Percentiles rank a stretch among this genome's conserved stretches.
Evolutionary conservation across 345 rosid species (phyloP).

Genomic region (Citrus cavaleriei): DNA sequence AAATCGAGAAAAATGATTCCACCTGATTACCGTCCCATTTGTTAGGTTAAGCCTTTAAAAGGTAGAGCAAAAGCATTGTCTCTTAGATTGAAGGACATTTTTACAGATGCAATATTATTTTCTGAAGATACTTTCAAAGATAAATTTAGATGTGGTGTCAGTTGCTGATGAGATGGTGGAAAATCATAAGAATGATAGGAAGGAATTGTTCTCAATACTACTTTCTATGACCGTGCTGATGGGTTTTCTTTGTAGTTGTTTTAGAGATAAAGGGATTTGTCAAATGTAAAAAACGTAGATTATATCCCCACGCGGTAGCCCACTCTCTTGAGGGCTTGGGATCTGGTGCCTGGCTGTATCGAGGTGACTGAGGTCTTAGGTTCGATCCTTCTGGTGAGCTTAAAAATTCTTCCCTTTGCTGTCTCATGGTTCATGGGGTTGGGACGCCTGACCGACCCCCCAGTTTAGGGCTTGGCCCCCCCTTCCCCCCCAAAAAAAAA

Average conservation of each 20-base stretch:
- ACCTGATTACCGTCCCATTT: background rate
- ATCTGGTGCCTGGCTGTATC: too few species aligned
- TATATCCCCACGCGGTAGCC: too few species aligned
- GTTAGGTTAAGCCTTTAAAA: background rate
- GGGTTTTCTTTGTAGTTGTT: background rate
- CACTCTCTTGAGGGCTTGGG: too few species aligned
- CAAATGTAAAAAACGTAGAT: background rate
- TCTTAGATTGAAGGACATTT: background rate
- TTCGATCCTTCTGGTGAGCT: too few species aligned
- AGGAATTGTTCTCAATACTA: background rate
- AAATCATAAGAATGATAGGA: background rate
- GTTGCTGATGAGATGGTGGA: background rate
- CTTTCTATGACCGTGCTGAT: background rate
- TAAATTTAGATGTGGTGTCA: background rate
- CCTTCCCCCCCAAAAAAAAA: too few species aligned
- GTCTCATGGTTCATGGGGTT: too few species aligned
- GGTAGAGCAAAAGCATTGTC: background rate
- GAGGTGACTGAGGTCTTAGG: too few species aligned
- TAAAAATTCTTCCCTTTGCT: too few species aligned
- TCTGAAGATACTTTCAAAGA: background rate
- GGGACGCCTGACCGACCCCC: too few species aligned
- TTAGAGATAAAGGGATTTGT: background rate
- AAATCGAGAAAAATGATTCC: background rate
- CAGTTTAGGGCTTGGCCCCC: too few species aligned
- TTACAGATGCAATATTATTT: background rate